These are phyloP conservation scores for Aspergillus texensis DNA, from an alignment of 2,329 filamentous ascomycete genomes.

Conservation along the genomic window DNA sequence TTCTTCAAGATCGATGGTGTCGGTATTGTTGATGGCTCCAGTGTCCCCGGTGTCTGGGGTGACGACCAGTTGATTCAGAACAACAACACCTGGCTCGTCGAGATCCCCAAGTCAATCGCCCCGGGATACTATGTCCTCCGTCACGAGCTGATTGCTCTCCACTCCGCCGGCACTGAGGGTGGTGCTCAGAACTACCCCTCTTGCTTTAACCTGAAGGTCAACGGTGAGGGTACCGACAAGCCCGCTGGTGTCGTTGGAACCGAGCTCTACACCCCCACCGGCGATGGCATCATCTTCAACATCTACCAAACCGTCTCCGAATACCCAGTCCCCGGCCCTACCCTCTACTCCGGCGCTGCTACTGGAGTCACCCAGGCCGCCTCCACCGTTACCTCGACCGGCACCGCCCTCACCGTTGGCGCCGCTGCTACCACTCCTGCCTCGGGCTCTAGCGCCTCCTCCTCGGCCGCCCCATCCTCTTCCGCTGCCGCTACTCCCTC, in stretches of 20 bases:
- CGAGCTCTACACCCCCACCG: slow-evolving; percentile 55
- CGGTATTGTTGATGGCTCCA: slow-evolving; percentile 51
- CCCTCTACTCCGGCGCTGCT: slow-evolving; percentile 21
- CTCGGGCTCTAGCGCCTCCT: slow-evolving; percentile 1
- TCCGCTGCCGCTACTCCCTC: slow-evolving; percentile 1
- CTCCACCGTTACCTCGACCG: slow-evolving; percentile 19
- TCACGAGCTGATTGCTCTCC: slow-evolving; percentile 55
- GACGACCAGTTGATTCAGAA: slow-evolving; percentile 53
- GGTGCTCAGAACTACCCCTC: slow-evolving; percentile 56
- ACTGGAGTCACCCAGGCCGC: slow-evolving; percentile 16
- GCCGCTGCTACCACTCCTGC: slow-evolving; percentile 2
- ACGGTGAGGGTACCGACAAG: slow-evolving; percentile 50
- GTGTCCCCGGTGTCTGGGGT: slow-evolving; percentile 54
- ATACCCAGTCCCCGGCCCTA: slow-evolving; percentile 56
- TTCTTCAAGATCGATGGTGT: slow-evolving; percentile 64
- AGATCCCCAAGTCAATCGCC: slow-evolving; percentile 46
- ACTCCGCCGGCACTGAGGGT: slow-evolving; percentile 43
- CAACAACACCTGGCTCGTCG: slow-evolving; percentile 51
- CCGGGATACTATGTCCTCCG: slow-evolving; percentile 55
- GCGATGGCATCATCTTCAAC: slow-evolving; percentile 60
- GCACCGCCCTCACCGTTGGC: slow-evolving; percentile 11
- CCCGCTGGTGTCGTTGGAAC: slow-evolving; percentile 53
- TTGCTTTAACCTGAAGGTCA: slow-evolving; percentile 61
- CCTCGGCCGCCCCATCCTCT: neutral
- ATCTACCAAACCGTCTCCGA: slow-evolving; percentile 52